Evolutionary conservation across 345 rosid species (phyloP).

Genomic region (Arabis hirsuta): DNA sequence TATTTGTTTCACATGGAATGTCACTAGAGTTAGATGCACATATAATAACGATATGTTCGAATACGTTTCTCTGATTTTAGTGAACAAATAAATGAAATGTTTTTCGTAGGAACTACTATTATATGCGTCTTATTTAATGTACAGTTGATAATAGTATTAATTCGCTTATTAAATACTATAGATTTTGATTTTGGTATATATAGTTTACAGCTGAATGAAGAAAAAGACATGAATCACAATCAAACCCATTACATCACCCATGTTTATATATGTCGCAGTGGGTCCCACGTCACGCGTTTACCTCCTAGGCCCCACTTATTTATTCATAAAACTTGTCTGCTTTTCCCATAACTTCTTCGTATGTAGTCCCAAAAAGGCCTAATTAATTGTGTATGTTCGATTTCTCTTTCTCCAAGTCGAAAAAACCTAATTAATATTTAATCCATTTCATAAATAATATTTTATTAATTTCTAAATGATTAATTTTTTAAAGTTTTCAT

Average conservation of each 20-base stretch:
- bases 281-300: constrained; percentile 44
- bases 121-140: background rate
- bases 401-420: constrained; percentile 20
- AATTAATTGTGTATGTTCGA: constrained; percentile 12
- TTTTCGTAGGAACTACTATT: background rate
- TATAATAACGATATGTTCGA: background rate
- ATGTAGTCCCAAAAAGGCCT: constrained; percentile 38
- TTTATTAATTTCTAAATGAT: no score
- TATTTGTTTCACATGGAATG: background rate
- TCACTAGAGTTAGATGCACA: background rate
- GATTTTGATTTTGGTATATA: constrained; percentile 12
- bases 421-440: constrained; percentile 22
- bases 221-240: constrained; percentile 38
- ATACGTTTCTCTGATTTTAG: background rate
- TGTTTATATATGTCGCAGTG: constrained; percentile 37
- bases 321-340: constrained; percentile 36
- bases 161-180: background rate
- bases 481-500: no score
- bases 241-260: constrained; percentile 48
- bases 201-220: constrained; percentile 39
- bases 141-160: background rate
- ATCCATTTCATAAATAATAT: no score
- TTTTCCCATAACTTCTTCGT: constrained; percentile 39
- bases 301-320: constrained; percentile 8
- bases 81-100: background rate